Base-by-base conservation (phyloP, 768 basidiomycete species). In the Calocybe indica region DNA sequence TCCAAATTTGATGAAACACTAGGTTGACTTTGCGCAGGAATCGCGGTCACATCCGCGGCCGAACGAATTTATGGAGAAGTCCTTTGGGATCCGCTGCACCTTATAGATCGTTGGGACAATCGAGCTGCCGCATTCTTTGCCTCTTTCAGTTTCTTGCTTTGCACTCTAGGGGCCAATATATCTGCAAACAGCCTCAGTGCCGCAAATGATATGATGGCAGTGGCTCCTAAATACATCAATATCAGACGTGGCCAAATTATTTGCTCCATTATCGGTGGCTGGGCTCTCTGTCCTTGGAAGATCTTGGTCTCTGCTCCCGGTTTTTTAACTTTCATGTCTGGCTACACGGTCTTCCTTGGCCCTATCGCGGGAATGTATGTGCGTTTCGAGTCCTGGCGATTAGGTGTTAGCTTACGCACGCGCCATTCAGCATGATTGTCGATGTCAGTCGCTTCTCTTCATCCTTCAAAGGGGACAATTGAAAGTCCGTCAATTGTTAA, bases 251-350 rank as follows among this genome's bases (percentile, higher is more conserved):
- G 92, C 1, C 83, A 83, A 57, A 64, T 88, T 50, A 68, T 94
- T 32, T 92, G 88, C 52, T 87, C 88, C 0, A 46, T 93, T 40
- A 59, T 94, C 5, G 90, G 91, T 3, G 88, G 88, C 0, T 94
- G 92, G 91, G 80, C 75, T 0, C 63, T 90, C n/a, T 82, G 79
- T 52, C 89, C 91, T 3, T 94, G 91, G 92, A 81, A 91, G 64
- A 90, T 94, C 46, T 69, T 93, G 31, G 71, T 72, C 3, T 74
- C 69, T 15, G 88, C 85, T 0, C 69, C 79, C 31, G 79, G 79
- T 1, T 90, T 91, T 65, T 59, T 91, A 56, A 69, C 70, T 10
- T 91, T 92, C 65, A 85, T 91, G 82, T 77, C 74, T 15, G 89
- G 88, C 2, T 93, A 92, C 58, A 84, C 89, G 0, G 83, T 92